Percentiles rank a stretch among this genome's conserved stretches.
phyloP scores from a whole-genome alignment of 2,329 filamentous ascomycete genomes.

The Purpureocillium lavendulum region DNA sequence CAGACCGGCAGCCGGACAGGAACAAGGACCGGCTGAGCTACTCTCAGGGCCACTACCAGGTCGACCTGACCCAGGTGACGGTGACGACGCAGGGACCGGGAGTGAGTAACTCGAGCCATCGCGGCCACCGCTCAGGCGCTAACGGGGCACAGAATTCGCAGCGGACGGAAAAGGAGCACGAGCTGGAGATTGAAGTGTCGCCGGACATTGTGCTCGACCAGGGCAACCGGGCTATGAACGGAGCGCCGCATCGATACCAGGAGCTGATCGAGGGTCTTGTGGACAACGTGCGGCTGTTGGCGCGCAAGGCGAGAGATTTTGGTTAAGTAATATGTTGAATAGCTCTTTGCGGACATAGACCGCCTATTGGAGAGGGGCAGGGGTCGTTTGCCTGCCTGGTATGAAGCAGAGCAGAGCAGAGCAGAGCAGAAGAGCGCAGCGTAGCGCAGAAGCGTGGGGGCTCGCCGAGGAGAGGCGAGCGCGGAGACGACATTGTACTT shows the following conservation, averaged over 20 bases:
- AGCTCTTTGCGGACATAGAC: too few relatives aligned
- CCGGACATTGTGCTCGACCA: conserved; percentile 57
- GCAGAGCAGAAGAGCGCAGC: too few relatives aligned
- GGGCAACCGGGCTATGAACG: conserved; percentile 44
- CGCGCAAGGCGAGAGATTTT: conserved; percentile 32
- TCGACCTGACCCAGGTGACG: conserved; percentile 89
- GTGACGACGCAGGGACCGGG: conserved; percentile 27
- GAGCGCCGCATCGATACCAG: conserved; percentile 51
- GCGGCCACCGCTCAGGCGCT: neutral
- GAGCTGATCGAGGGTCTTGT: conserved; percentile 65
- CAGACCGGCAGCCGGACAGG: conserved; percentile 47
- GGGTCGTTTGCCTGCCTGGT: too few relatives aligned
- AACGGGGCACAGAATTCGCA: conserved; percentile 23
- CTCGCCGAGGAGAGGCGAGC: too few relatives aligned
- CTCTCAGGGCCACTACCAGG: conserved; percentile 75
- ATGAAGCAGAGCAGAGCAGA: too few relatives aligned
- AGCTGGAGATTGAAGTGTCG: conserved; percentile 73
- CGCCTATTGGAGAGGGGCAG: too few relatives aligned
- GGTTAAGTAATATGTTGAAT: too few relatives aligned
- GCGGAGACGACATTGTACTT: too few relatives aligned
- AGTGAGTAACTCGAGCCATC: conserved; percentile 17
- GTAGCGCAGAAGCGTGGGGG: too few relatives aligned
- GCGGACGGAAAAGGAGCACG: conserved; percentile 58
- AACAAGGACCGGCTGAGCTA: conserved; percentile 91
- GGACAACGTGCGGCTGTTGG: conserved; percentile 60